phyloP scores from a whole-genome alignment of 768 basidiomycete genomes.

The Pleurotus citrinopileatus region DNA sequence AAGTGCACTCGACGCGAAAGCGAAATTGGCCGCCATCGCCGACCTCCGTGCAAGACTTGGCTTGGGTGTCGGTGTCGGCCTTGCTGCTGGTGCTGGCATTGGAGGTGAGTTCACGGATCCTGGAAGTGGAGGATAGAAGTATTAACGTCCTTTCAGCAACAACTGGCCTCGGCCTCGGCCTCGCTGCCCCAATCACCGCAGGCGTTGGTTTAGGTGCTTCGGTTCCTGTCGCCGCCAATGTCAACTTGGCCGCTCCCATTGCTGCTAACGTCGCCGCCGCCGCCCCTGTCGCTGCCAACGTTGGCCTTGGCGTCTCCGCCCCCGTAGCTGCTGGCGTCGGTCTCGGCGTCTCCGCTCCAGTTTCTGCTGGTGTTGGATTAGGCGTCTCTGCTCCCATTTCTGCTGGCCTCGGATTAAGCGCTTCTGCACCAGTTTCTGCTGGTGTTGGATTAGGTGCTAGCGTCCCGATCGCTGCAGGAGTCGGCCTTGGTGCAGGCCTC shows the following conservation, averaged over 20 bases:
- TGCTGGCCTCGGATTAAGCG: neutral
- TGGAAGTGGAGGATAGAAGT: too few species aligned
- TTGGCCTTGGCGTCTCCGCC: neutral
- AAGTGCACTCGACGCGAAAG: neutral
- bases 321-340: neutral
- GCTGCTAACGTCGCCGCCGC: neutral
- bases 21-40: neutral
- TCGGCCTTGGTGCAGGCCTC: neutral
- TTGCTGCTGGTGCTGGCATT: neutral
- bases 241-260: neutral
- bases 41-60: neutral
- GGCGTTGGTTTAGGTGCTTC: neutral
- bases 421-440: neutral
- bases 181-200: neutral
- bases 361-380: neutral
- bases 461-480: neutral
- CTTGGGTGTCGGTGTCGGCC: neutral
- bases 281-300: neutral
- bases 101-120: neutral
- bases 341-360: neutral
- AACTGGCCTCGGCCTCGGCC: neutral
- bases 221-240: neutral
- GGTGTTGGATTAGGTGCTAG: neutral
- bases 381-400: neutral
- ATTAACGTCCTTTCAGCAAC: too few species aligned